These are phyloP conservation scores for Sextonia rubra DNA, from an alignment of 164 flowering plant genomes.

Conservation along the genomic window DNA sequence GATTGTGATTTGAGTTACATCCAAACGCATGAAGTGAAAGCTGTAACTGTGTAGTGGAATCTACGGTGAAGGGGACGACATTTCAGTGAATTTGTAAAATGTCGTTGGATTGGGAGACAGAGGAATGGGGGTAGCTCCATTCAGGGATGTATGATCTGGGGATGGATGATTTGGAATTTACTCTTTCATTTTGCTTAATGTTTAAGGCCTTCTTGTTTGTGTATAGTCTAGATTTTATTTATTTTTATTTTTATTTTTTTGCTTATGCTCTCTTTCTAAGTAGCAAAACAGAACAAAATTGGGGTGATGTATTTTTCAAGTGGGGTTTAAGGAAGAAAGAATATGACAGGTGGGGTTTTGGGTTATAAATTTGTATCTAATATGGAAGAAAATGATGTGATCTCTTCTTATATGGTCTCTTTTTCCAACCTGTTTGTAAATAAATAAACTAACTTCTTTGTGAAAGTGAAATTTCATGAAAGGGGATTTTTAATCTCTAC, in stretches of 20 bases:
- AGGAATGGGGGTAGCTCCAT: background rate
- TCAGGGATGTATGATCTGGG: slow-evolving; percentile 8
- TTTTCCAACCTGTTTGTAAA: too few relatives aligned
- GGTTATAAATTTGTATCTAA: background rate
- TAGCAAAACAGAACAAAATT: background rate
- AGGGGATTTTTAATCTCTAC: too few relatives aligned
- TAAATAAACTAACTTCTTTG: too few relatives aligned
- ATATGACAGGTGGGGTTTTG: background rate
- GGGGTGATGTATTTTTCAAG: background rate
- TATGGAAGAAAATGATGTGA: too few relatives aligned
- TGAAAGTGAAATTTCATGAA: too few relatives aligned
- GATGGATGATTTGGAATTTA: slow-evolving; percentile 4
- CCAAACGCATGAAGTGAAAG: background rate
- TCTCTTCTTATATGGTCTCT: too few relatives aligned
- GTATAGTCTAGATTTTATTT: background rate
- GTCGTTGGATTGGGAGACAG: slow-evolving; percentile 4
- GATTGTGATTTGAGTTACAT: background rate
- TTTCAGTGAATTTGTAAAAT: background rate
- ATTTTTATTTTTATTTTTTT: background rate
- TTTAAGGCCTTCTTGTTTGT: background rate
- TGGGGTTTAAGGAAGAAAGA: background rate
- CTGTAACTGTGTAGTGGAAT: background rate
- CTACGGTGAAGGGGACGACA: background rate
- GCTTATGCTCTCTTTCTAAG: background rate
- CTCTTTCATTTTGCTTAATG: background rate